Conservation (phyloP, 2,329 filamentous ascomycete species). For the Aureobasidium pullulans region DNA sequence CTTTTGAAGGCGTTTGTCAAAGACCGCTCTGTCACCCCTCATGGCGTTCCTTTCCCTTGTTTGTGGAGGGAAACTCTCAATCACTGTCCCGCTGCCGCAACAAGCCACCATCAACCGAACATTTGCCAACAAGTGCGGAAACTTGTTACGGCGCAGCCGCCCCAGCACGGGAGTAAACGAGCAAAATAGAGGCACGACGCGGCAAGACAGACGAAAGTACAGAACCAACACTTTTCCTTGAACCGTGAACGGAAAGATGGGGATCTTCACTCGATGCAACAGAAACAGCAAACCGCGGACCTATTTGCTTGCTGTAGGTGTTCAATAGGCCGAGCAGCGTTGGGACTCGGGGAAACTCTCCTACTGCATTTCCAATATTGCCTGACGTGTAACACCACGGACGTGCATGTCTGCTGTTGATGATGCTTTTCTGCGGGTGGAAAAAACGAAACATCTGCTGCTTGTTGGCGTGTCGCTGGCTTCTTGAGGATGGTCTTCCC, state of each 20-base stretch:
- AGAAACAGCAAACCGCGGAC: background rate
- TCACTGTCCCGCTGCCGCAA: background rate
- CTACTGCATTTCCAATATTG: background rate
- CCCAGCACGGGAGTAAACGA: conserved; percentile 1
- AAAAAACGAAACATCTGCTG: background rate
- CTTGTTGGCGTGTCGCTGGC: background rate
- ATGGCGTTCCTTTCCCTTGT: background rate
- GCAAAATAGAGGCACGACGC: background rate
- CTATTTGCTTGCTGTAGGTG: conserved; percentile 2
- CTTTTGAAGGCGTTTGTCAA: background rate
- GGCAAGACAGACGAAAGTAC: background rate
- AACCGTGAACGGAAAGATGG: background rate
- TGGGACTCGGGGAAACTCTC: background rate
- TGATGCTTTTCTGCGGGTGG: background rate
- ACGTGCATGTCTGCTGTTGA: background rate
- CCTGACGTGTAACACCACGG: conserved; percentile 4
- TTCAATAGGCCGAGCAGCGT: conserved; percentile 8
- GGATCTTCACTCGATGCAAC: conserved; percentile 9
- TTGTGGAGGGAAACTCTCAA: background rate
- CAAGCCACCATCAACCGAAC: background rate
- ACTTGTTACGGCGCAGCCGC: background rate
- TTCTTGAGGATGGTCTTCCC: background rate
- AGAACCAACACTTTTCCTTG: background rate
- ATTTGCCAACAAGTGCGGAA: background rate
- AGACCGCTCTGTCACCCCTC: background rate